Conservation (phyloP, 352 stramenopile species). For the Globisporangium iwayamae region DNA sequence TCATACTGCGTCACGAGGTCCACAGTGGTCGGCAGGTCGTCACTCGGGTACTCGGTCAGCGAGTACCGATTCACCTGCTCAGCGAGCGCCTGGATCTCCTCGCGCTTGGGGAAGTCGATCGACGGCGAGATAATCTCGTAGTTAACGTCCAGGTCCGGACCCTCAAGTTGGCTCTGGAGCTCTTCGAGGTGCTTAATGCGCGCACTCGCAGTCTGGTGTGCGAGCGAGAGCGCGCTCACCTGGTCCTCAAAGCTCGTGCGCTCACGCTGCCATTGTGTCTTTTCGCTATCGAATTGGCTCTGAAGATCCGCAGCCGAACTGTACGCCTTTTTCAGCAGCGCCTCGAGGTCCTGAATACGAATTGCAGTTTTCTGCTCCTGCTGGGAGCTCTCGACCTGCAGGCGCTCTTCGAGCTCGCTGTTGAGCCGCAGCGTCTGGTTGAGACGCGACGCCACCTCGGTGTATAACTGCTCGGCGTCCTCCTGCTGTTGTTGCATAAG, state of each 20-base stretch:
- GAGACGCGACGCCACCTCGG: constrained; percentile 52
- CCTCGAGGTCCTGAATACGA: constrained; percentile 12
- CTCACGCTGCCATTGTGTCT: constrained; percentile 10
- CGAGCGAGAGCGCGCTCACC: constrained; percentile 22
- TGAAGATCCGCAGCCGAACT: constrained; percentile 12
- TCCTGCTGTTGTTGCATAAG: constrained; percentile 50
- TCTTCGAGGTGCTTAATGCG: constrained; percentile 33
- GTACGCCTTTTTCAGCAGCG: constrained; percentile 9
- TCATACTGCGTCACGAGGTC: constrained; percentile 16
- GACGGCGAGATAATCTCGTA: constrained; percentile 44
- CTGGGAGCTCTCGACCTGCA: constrained; percentile 2
- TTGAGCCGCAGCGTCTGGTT: constrained; percentile 48
- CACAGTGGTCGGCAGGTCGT: not conserved
- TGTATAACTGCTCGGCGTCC: constrained; percentile 52
- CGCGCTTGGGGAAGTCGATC: constrained; percentile 43
- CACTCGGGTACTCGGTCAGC: not conserved
- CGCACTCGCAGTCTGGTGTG: constrained; percentile 17
- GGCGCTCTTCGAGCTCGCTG: constrained; percentile 17
- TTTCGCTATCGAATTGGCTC: constrained; percentile 10
- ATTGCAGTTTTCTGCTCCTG: not conserved
- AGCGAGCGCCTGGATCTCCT: constrained; percentile 28
- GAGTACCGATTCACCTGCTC: constrained; percentile 13
- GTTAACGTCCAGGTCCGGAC: constrained; percentile 33
- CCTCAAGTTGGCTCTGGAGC: constrained; percentile 38
- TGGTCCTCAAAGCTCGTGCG: constrained; percentile 11